Evolutionary conservation across 2,329 filamentous ascomycete genomes (phyloP), one percentile per base, ranked within the genome.

Genomic region (Chrysoporthe austroafricana): DNA sequence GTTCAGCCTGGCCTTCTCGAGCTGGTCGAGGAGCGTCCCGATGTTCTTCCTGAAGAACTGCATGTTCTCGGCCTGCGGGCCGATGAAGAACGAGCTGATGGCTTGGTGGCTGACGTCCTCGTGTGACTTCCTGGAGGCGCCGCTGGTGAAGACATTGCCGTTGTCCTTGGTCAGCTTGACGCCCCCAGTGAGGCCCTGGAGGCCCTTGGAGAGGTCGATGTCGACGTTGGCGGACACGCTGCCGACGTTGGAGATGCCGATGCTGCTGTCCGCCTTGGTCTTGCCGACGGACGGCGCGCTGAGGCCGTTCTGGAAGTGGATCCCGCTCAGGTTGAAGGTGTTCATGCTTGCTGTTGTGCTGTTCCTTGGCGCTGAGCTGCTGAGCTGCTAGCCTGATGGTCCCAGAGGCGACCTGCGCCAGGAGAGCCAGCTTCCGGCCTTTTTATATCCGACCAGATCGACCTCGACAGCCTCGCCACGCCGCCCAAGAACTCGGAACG

Each of bases 11-110:
- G 64, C 48, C 48, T 66, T 60, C 57, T 67, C 72, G 83, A 87
- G 73, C 82, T 88, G 72, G 77, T 91, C 64, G 77, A 80, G 70
- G 82, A 86, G 74, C 77, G 79, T 48, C 4, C 65, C 62, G 32
- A 72, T 67, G 60, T 70, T 71, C 14, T 66, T 64, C 14, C 70
- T 62, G 54, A 72, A 71, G 34, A 66, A 64, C 21, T 32, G 56
- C 36, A 72, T 63, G 54, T 72, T 72, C 61, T 72, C 71, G 4
- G 64, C 71, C 18, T 70, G 69, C 11, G 70, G 71, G 1, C 71
- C 71, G 18, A 72, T 67, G 57, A 70, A 72, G 62, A 65, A 66
- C 3, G 70, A 71, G 59, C 69, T 71, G 62, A 71, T 61, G 21
- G 58, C 68, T 39, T 71, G 61, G 50, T 72, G 64, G 16, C 64